A percentile compares a stretch with the other conserved stretches of the same genome.
These are phyloP conservation scores for Ophiocordyceps australis DNA, from an alignment of 2,329 filamentous ascomycete species.

Conservation along the genomic window DNA sequence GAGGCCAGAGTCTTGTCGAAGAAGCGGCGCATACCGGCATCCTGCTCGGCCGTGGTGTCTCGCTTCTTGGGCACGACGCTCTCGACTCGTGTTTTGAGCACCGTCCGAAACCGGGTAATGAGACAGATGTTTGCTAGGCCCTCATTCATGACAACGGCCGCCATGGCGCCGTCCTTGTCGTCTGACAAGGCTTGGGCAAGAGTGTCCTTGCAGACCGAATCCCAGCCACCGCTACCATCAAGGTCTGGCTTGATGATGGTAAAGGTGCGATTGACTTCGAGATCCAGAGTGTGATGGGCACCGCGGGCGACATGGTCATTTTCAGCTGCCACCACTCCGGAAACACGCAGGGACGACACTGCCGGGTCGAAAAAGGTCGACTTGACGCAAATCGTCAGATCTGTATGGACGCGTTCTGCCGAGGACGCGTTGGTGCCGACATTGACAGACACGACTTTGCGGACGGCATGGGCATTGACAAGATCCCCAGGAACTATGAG, in stretches of 20 bases:
- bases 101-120: constrained; percentile 63
- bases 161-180: constrained; percentile 63
- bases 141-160: constrained; percentile 89
- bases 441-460: constrained; percentile 33
- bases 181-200: constrained; percentile 64
- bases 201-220: constrained; percentile 66
- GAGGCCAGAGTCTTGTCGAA: constrained; percentile 62
- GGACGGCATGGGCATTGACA: constrained; percentile 34
- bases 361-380: constrained; percentile 39
- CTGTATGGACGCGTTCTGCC: constrained; percentile 35
- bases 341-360: constrained; percentile 35
- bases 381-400: constrained; percentile 36
- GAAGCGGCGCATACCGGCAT: constrained; percentile 55
- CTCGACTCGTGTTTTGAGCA: constrained; percentile 47
- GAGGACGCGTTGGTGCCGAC: constrained; percentile 27
- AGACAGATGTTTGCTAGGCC: constrained; percentile 68
- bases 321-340: constrained; percentile 32
- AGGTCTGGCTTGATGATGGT: constrained; percentile 66
- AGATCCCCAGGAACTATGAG: constrained; percentile 34
- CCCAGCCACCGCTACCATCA: no score
- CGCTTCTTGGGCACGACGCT: constrained; percentile 50
- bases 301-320: constrained; percentile 33
- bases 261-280: constrained; percentile 78
- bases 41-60: constrained; percentile 42
- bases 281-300: constrained; percentile 47